A percentile compares a stretch with the other conserved stretches of the same genome.
Conservation (phyloP, 495 filamentous ascomycete genomes). For the Parachaetomium inaequale region DNA sequence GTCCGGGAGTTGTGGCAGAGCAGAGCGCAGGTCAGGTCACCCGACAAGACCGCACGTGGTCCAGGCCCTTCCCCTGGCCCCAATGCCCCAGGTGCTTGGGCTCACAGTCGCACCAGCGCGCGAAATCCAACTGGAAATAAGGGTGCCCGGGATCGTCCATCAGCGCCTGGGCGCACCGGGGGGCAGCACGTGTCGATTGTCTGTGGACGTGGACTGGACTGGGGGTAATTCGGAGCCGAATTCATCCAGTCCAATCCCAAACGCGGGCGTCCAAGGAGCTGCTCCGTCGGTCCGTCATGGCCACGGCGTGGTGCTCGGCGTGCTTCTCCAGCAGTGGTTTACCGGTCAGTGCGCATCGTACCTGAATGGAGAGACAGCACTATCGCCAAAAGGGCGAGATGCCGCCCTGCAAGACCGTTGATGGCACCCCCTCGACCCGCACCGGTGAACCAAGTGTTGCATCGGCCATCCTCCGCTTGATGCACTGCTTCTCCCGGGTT, state of each 20-base stretch:
- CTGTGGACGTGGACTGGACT: not conserved
- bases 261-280: not conserved
- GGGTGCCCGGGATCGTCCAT: not conserved
- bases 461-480: constrained; percentile 5
- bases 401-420: constrained; percentile 15
- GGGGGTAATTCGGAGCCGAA: not conserved
- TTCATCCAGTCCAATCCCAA: not conserved
- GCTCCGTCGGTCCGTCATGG: constrained; percentile 10
- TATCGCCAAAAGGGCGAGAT: constrained; percentile 4
- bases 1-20: too few relatives aligned
- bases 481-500: not conserved
- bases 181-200: constrained; percentile 7
- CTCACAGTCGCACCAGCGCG: constrained; percentile 1
- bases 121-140: not conserved
- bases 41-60: not conserved
- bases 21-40: not conserved
- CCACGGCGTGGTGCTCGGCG: not conserved
- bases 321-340: not conserved
- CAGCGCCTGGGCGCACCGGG: not conserved
- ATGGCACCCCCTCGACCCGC: constrained; percentile 14
- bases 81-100: not conserved
- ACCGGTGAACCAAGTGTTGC: constrained; percentile 16
- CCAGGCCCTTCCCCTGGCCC: not conserved
- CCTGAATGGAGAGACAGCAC: not conserved
- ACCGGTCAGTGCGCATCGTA: not conserved